These are phyloP conservation scores for Trifolium subterraneum DNA, from an alignment of 306 rosid genomes.

Conservation along the genomic window DNA sequence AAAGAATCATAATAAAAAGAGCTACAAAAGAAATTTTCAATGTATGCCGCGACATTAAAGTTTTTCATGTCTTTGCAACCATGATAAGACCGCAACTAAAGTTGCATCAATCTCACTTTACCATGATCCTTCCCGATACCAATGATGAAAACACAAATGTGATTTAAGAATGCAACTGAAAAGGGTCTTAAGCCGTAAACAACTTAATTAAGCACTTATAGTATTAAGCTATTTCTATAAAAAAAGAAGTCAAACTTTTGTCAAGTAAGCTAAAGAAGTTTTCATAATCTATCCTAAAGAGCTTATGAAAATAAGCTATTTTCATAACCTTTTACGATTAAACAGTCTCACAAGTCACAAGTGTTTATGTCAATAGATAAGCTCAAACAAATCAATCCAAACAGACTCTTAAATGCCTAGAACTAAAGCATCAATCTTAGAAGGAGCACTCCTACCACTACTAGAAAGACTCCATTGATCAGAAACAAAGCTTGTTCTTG, in stretches of 20 bases:
- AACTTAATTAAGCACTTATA: not conserved
- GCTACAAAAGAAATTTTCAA: not conserved
- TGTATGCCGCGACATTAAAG: too few relatives aligned
- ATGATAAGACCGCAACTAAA: not conserved
- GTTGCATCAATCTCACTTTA: not conserved
- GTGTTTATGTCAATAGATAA: not conserved
- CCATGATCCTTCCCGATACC: not conserved
- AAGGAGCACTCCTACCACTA: constrained; percentile 66
- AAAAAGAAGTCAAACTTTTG: not conserved
- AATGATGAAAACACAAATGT: not conserved
- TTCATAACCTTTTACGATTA: not conserved
- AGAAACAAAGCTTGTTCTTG: constrained; percentile 48
- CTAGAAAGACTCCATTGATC: constrained; percentile 83
- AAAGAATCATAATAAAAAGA: too few relatives aligned
- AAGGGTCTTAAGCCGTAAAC: not conserved
- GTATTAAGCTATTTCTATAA: too few relatives aligned
- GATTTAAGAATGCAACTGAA: not conserved
- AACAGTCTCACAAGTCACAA: not conserved
- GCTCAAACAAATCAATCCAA: not conserved
- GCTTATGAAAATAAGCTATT: not conserved
- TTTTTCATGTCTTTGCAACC: not conserved
- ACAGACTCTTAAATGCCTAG: constrained; percentile 22
- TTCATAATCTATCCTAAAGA: not conserved
- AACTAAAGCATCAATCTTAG: constrained; percentile 53
- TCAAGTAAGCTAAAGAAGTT: not conserved